A percentile compares a stretch with the other conserved stretches of the same genome.
phyloP scores from a whole-genome alignment of 108 stramenopile species.

The Conticribra guillardii region DNA sequence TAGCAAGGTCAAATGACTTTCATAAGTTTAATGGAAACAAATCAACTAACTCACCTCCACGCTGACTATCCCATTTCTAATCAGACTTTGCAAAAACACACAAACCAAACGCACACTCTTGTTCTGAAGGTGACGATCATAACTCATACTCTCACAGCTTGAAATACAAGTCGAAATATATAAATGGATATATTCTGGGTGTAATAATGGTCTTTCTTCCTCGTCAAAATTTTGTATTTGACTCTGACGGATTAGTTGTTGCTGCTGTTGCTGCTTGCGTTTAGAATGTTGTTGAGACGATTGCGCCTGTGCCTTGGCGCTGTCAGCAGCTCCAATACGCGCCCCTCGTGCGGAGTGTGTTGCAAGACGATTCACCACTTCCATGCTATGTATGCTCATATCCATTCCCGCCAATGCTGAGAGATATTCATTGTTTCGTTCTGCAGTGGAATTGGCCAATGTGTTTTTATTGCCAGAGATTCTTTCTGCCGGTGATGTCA shows the following conservation, averaged over 20 bases:
- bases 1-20: not conserved
- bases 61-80: slow-evolving; percentile 92
- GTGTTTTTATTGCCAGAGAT: not conserved
- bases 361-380: slow-evolving; percentile 92
- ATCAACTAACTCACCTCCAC: slow-evolving; percentile 72
- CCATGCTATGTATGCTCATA: slow-evolving; percentile 97
- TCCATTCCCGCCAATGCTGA: slow-evolving; percentile 96
- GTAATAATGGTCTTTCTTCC: slow-evolving; percentile 68
- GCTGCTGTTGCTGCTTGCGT: slow-evolving; percentile 3
- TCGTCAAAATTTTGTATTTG: not conserved
- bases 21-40: not conserved
- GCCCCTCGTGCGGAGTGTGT: slow-evolving; percentile 44
- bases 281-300: not conserved
- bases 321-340: slow-evolving; percentile 5
- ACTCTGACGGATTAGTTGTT: slow-evolving; percentile 6
- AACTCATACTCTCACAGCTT: slow-evolving; percentile 89
- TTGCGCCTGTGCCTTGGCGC: too few species aligned
- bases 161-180: slow-evolving; percentile 96
- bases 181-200: slow-evolving; percentile 95
- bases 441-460: slow-evolving; percentile 3
- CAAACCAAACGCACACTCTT: slow-evolving; percentile 96
- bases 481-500: slow-evolving; percentile 49
- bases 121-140: slow-evolving; percentile 94
- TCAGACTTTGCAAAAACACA: slow-evolving; percentile 94
- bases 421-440: slow-evolving; percentile 81